These are phyloP conservation scores for Maudiozyma turicensis DNA, from an alignment of 805 yeast genomes.

Conservation along the genomic window DNA sequence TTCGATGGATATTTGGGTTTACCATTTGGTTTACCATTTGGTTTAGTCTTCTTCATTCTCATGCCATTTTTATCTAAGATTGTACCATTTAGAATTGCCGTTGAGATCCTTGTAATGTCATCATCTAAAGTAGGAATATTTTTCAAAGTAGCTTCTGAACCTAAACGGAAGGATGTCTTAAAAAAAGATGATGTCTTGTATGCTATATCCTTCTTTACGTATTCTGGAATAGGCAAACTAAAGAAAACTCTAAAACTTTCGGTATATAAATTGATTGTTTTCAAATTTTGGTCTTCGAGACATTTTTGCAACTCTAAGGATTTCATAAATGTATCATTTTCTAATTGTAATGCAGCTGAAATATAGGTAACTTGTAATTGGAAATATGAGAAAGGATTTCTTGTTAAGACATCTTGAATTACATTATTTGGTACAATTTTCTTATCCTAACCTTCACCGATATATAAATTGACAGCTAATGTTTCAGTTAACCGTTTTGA, in stretches of 20 bases:
- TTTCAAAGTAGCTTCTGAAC: conserved; percentile 21
- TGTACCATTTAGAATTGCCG: conserved; percentile 21
- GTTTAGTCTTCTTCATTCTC: conserved; percentile 4
- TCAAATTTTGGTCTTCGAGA: conserved; percentile 8
- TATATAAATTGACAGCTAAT: conserved; percentile 13
- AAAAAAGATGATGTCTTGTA: conserved; percentile 24
- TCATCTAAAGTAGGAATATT: conserved; percentile 19
- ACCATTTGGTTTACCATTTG: conserved; percentile 3
- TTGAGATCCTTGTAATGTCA: conserved; percentile 17
- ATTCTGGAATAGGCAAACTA: conserved; percentile 21
- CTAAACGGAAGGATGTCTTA: conserved; percentile 21
- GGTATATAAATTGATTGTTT: conserved; percentile 27
- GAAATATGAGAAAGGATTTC: conserved; percentile 3
- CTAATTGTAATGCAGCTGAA: conserved; percentile 25
- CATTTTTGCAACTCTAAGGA: conserved; percentile 13
- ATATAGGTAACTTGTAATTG: conserved; percentile 24
- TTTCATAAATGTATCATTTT: conserved; percentile 25
- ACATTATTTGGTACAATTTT: conserved; percentile 11
- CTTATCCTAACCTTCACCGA: conserved; percentile 16
- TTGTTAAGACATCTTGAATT: conserved; percentile 1
- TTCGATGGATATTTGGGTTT: conserved; percentile 6
- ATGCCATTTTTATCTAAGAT: conserved; percentile 13
- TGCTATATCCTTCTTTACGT: conserved; percentile 20
- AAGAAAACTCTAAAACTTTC: conserved; percentile 32
- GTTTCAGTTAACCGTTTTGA: conserved; percentile 15